phyloP scores from a whole-genome alignment of 768 basidiomycete genomes.

The Boletus rufocinnamomeus region DNA sequence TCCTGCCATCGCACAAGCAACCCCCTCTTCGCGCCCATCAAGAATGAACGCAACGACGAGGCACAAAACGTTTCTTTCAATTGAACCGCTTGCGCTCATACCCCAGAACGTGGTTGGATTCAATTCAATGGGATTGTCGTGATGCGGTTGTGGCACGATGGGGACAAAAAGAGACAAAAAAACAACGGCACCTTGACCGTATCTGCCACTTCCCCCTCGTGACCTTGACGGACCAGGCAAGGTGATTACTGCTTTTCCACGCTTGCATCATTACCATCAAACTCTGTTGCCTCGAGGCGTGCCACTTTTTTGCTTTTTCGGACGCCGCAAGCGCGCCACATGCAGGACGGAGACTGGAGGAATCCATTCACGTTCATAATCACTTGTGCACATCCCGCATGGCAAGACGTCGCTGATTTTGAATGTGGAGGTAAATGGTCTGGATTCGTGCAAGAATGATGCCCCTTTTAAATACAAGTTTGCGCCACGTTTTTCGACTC shows the following conservation, averaged over 20 bases:
- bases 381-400: constrained; percentile 2
- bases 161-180: background rate
- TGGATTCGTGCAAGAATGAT: constrained; percentile 1
- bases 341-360: constrained; percentile 6
- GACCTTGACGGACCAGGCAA: constrained; percentile 12
- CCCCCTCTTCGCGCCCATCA: background rate
- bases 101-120: constrained; percentile 32
- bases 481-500: background rate
- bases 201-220: constrained; percentile 20
- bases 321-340: constrained; percentile 23
- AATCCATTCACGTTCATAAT: background rate
- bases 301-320: constrained; percentile 9
- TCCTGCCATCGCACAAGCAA: background rate
- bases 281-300: constrained; percentile 33
- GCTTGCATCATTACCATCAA: constrained; percentile 23
- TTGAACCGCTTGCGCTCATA: constrained; percentile 26
- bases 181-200: constrained; percentile 10
- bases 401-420: constrained; percentile 20
- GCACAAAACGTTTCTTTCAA: background rate
- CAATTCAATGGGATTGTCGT: constrained; percentile 6
- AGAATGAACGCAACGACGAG: background rate
- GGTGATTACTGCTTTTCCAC: constrained; percentile 4
- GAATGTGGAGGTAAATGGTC: constrained; percentile 10
- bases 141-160: constrained; percentile 1
- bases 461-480: background rate